Conservation (phyloP, 352 stramenopile genomes). For the Blastocystis sp. region DNA sequence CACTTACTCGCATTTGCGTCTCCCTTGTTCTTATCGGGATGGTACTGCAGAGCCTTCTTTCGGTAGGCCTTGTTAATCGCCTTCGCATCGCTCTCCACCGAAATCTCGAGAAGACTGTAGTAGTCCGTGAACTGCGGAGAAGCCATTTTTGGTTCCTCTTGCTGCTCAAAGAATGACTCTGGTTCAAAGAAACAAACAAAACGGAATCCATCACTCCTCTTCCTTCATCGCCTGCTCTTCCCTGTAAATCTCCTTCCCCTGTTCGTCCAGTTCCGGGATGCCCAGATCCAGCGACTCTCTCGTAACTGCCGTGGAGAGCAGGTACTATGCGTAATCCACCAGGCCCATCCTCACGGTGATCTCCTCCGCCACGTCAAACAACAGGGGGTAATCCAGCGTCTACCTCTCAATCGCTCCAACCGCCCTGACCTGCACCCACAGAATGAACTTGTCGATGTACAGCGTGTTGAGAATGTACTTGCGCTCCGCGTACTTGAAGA, state of each 20-base stretch:
- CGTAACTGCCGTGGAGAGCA: not conserved
- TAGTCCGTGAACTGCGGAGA: constrained; percentile 26
- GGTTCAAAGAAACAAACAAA: not conserved
- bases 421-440: constrained; percentile 39
- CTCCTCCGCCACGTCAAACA: constrained; percentile 51
- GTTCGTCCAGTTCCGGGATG: constrained; percentile 33
- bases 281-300: constrained; percentile 41
- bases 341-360: not conserved
- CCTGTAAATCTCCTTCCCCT: constrained; percentile 35
- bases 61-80: constrained; percentile 54
- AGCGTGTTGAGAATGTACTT: constrained; percentile 92
- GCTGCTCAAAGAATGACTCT: not conserved
- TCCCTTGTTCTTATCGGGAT: constrained; percentile 67
- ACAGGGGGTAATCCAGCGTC: constrained; percentile 36
- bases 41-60: constrained; percentile 33
- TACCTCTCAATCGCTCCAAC: not conserved
- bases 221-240: not conserved
- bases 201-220: not conserved
- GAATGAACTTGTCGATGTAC: constrained; percentile 87
- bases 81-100: constrained; percentile 56
- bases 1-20: constrained; percentile 21
- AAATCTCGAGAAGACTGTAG: constrained; percentile 60
- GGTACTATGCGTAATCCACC: constrained; percentile 23
- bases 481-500: constrained; percentile 88
- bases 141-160: constrained; percentile 5